phyloP scores from a whole-genome alignment of 2,329 filamentous ascomycete species.

The Ceratocystis smalleyi region DNA sequence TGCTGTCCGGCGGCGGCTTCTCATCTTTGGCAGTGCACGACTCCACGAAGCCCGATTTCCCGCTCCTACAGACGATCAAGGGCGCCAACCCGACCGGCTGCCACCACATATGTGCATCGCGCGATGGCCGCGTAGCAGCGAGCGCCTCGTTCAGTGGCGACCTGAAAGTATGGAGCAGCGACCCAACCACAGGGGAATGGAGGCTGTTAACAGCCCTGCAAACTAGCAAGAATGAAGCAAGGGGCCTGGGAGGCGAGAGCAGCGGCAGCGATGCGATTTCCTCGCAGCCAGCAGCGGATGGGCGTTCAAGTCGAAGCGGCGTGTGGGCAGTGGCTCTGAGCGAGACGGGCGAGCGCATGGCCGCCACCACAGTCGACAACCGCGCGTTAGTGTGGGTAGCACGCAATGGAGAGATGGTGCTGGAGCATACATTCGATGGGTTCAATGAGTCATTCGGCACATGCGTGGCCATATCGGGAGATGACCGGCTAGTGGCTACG shows the following conservation, averaged over 20 bases:
- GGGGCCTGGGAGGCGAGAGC: constrained; percentile 19
- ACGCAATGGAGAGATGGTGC: constrained; percentile 63
- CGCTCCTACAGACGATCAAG: constrained; percentile 62
- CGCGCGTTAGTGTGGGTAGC: constrained; percentile 13
- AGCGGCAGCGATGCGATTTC: constrained; percentile 22
- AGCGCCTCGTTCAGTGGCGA: constrained; percentile 84
- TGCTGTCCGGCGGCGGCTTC: constrained; percentile 74
- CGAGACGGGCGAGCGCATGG: constrained; percentile 67
- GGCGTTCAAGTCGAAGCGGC: constrained; percentile 33
- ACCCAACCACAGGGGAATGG: constrained; percentile 40
- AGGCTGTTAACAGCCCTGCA: constrained; percentile 25
- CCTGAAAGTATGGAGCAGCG: constrained; percentile 62
- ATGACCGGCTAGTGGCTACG: constrained; percentile 76
- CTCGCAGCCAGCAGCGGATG: not conserved
- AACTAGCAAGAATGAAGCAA: constrained; percentile 27
- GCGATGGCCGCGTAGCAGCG: constrained; percentile 55
- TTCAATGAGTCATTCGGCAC: constrained; percentile 70
- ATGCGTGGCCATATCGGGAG: constrained; percentile 62
- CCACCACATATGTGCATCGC: constrained; percentile 67
- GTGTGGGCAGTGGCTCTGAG: constrained; percentile 81
- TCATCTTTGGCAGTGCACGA: constrained; percentile 70
- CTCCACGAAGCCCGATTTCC: constrained; percentile 54
- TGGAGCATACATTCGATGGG: constrained; percentile 57
- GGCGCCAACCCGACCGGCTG: constrained; percentile 76
- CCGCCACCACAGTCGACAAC: constrained; percentile 55